phyloP scores from a whole-genome alignment of 345 rosid species.

The Gossypium bickii region DNA sequence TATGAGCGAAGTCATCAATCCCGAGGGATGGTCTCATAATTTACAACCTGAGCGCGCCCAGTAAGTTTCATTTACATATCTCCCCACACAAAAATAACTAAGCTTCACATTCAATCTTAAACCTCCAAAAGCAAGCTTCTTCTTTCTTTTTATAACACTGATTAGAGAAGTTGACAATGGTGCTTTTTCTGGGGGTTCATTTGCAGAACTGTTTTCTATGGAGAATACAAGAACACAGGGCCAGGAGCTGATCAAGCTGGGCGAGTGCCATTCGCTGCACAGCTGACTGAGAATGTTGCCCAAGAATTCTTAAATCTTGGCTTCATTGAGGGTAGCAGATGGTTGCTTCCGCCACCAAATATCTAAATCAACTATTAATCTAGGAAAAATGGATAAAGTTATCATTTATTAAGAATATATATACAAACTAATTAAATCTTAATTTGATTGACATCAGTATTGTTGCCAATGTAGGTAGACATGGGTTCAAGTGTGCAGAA shows the following conservation, averaged over 20 bases:
- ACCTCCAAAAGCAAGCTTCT: background rate
- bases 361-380: background rate
- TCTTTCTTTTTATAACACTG: too few relatives aligned
- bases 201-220: constrained; percentile 41
- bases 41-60: constrained; percentile 23
- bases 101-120: background rate
- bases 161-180: too few relatives aligned
- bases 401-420: too few relatives aligned
- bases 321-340: constrained; percentile 44
- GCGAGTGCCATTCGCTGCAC: constrained; percentile 34
- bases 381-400: too few relatives aligned
- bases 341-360: constrained; percentile 69
- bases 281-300: constrained; percentile 28
- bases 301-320: constrained; percentile 35
- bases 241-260: constrained; percentile 25
- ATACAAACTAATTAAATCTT: too few relatives aligned
- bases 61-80: constrained; percentile 22
- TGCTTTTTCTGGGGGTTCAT: background rate
- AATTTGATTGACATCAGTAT: too few relatives aligned
- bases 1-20: constrained; percentile 34
- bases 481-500: too few relatives aligned
- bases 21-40: constrained; percentile 51
- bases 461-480: too few relatives aligned
- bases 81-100: too few relatives aligned
- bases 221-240: constrained; percentile 57